These are phyloP conservation scores for Astrothelium subdiscretum DNA, from an alignment of 495 filamentous ascomycete species.

Conservation along the genomic window DNA sequence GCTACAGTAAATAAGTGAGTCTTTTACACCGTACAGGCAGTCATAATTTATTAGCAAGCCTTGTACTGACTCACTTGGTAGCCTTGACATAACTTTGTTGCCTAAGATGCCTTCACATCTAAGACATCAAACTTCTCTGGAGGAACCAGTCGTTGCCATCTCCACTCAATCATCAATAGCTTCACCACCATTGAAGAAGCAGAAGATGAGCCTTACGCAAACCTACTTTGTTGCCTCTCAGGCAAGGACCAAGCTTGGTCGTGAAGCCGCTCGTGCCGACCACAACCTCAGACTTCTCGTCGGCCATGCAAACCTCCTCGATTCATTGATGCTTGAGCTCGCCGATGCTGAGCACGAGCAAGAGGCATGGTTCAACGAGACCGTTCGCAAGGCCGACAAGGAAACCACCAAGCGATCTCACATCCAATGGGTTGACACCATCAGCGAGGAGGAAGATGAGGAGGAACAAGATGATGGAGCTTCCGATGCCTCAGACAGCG, in stretches of 20 bases:
- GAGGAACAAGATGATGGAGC: conserved; percentile 50
- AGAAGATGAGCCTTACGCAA: conserved; percentile 92
- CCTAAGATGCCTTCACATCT: conserved; percentile 21
- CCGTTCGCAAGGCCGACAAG: conserved; percentile 61
- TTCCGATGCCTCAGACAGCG: conserved; percentile 23
- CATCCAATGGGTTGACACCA: conserved; percentile 78
- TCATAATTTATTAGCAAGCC: background rate
- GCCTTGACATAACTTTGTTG: conserved; percentile 4
- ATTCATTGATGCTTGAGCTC: conserved; percentile 90
- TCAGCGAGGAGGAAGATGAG: conserved; percentile 62
- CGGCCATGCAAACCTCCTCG: conserved; percentile 94
- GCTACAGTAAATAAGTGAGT: background rate
- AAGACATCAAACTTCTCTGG: conserved; percentile 14
- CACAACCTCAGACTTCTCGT: conserved; percentile 92
- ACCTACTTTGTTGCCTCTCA: conserved; percentile 97
- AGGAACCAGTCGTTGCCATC: conserved; percentile 14
- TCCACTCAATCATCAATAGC: conserved; percentile 12
- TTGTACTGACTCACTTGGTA: conserved; percentile 9
- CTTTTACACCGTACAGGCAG: background rate
- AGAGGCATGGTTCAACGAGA: conserved; percentile 96
- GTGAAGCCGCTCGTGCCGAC: conserved; percentile 76
- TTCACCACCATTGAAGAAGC: conserved; percentile 43
- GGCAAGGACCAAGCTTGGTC: conserved; percentile 87
- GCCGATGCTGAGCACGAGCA: conserved; percentile 90
- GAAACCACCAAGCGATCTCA: conserved; percentile 44